Evolutionary conservation across 306 rosid genomes (phyloP), one percentile per base, ranked within the genome.

Genomic region (Mucuna pruriens): DNA sequence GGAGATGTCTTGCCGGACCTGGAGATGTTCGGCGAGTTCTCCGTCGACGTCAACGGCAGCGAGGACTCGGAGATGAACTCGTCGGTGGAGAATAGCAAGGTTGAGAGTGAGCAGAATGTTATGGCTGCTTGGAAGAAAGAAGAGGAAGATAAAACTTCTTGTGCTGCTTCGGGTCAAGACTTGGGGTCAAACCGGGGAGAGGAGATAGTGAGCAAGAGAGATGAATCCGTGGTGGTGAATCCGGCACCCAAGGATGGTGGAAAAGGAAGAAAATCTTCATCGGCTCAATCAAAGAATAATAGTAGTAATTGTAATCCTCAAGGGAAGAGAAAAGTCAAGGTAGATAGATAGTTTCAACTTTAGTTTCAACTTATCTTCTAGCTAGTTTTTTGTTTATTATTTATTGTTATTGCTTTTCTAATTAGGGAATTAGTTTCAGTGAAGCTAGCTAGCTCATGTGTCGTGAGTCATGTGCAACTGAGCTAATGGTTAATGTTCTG

Each of bases 241-340:
- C 52, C 74, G 7, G 64, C 78, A 9, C 25, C 66, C 2, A 84
- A 85, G 69, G 55, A 72, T 40, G 81, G 71, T 62, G 84, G 75
- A n/a, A 90, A 88, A 77, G 90, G 84, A 57, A 86, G 74, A 51
- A 94, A 87, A 82, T 87, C 93, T 10, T 85, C 91, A 15, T 88
- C 93, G 1, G 79, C 74, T 16, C 91, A 89, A 54, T 83, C 90
- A 2, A 90, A 89, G 80, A 44, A 44, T n/a, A n/a, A n/a, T 39
- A 36, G 1, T 65, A 65, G 3, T 8, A 65, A 6, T 38, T 86
- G 42, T 68, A 84, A 81, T 77, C 76, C 84, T 83, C 97, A 91
- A 7, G 97, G 92, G 82, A 95, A 91, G 87, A 82, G 93, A 82
- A 95, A 93, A 89, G 89, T 90, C 25, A 95, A 95, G 98, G 98